These are phyloP conservation scores for Ogataea salicorniae DNA, from an alignment of 805 yeast species.

Conservation along the genomic window DNA sequence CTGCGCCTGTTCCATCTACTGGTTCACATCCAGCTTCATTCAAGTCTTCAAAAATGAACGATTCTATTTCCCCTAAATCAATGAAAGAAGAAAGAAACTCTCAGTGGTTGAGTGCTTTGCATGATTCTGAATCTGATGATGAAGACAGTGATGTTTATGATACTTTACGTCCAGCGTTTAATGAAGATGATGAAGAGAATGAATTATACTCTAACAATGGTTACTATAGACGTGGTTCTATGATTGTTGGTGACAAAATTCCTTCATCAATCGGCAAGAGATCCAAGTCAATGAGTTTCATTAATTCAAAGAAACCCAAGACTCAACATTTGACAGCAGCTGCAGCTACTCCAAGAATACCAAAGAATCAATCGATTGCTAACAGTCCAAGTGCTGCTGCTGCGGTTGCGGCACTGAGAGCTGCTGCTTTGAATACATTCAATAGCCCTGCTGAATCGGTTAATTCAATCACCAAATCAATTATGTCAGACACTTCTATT, in stretches of 20 bases:
- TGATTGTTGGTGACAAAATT: slow-evolving; percentile 33
- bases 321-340: slow-evolving; percentile 59
- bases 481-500: slow-evolving; percentile 31
- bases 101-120: slow-evolving; percentile 10
- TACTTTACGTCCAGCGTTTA: slow-evolving; percentile 23
- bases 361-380: slow-evolving; percentile 48
- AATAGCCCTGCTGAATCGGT: slow-evolving; percentile 34
- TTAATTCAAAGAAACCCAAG: slow-evolving; percentile 45
- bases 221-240: slow-evolving; percentile 29
- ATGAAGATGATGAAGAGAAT: slow-evolving; percentile 36
- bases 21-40: background rate
- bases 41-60: background rate
- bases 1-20: background rate
- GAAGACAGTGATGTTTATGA: slow-evolving; percentile 38
- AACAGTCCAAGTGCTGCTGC: slow-evolving; percentile 63
- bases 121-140: slow-evolving; percentile 31
- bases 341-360: slow-evolving; percentile 77
- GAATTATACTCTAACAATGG: slow-evolving; percentile 19
- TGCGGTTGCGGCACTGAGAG: slow-evolving; percentile 70
- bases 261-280: slow-evolving; percentile 43
- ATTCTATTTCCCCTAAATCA: slow-evolving; percentile 1
- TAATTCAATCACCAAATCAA: slow-evolving; percentile 29
- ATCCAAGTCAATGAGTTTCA: slow-evolving; percentile 60
- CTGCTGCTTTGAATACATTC: slow-evolving; percentile 55
- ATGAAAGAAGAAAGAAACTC: slow-evolving; percentile 7